phyloP scores from a whole-genome alignment of 306 rosid genomes.

The Adenanthera pavonina region DNA sequence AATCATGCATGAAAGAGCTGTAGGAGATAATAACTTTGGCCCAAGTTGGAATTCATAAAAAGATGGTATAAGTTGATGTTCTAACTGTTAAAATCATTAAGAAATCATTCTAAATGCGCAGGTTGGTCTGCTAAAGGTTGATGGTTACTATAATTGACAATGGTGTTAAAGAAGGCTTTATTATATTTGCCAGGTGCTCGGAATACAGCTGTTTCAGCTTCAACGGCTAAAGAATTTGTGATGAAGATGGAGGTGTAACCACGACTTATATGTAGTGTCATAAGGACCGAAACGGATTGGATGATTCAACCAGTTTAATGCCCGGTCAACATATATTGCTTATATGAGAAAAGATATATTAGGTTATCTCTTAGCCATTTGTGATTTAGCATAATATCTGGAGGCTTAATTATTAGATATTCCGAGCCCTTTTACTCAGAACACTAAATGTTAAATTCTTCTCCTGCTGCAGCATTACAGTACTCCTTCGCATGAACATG shows the following conservation, averaged over 20 bases:
- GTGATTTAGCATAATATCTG: not conserved
- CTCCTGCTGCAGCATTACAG: slow-evolving; percentile 63
- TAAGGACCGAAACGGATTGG: too few species aligned
- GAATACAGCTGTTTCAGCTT: slow-evolving; percentile 73
- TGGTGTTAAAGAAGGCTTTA: slow-evolving; percentile 89
- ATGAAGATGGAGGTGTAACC: slow-evolving; percentile 76
- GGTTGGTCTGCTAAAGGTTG: slow-evolving; percentile 90
- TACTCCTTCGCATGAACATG: slow-evolving; percentile 65
- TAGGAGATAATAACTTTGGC: slow-evolving; percentile 93
- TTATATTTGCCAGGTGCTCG: slow-evolving; percentile 81
- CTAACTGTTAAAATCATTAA: slow-evolving; percentile 31
- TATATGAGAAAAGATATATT: not conserved
- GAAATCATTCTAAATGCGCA: slow-evolving; percentile 42
- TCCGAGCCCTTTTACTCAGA: not conserved
- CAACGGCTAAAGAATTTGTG: slow-evolving; percentile 79
- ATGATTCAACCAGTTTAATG: too few species aligned
- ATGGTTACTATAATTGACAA: slow-evolving; percentile 89
- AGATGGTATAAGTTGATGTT: slow-evolving; percentile 54
- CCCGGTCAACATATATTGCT: not conserved
- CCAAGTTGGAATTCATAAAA: slow-evolving; percentile 90
- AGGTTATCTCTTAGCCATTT: not conserved
- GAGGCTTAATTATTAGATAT: not conserved
- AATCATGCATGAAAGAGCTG: slow-evolving; percentile 91
- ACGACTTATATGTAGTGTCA: not conserved
- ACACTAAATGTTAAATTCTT: slow-evolving; percentile 29